These are phyloP conservation scores for Globisporangium paddicum DNA, from an alignment of 352 stramenopile species.

Conservation along the genomic window DNA sequence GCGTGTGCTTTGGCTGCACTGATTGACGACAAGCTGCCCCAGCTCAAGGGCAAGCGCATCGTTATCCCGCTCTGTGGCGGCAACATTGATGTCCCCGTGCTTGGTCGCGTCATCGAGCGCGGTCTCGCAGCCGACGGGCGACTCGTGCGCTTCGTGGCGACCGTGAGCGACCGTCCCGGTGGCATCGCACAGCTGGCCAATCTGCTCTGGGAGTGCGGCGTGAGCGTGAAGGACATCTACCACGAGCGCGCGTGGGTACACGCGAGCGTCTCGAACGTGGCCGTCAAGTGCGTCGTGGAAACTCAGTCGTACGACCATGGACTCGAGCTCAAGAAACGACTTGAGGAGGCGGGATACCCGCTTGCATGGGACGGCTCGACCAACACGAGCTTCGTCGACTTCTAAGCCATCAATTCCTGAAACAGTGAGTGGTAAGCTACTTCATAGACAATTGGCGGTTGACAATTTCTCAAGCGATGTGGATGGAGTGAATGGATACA, in stretches of 20 bases:
- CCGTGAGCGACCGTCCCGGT: constrained; percentile 94
- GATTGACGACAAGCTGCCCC: constrained; percentile 91
- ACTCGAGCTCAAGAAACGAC: constrained; percentile 78
- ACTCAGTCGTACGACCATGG: constrained; percentile 92
- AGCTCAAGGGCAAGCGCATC: constrained; percentile 92
- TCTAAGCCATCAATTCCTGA: not conserved
- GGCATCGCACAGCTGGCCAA: constrained; percentile 92
- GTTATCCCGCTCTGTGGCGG: constrained; percentile 95
- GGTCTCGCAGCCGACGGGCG: constrained; percentile 95
- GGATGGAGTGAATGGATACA: not conserved
- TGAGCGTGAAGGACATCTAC: constrained; percentile 97
- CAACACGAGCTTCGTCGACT: constrained; percentile 22
- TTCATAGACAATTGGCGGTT: not conserved
- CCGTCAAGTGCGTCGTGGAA: constrained; percentile 96
- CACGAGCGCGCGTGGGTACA: constrained; percentile 96
- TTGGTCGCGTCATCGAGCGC: constrained; percentile 95
- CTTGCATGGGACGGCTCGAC: constrained; percentile 69
- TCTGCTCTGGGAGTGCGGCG: constrained; percentile 84
- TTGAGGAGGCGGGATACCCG: constrained; percentile 86
- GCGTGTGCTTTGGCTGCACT: constrained; percentile 92
- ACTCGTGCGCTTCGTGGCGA: constrained; percentile 95
- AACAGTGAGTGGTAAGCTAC: not conserved
- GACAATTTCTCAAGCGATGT: not conserved
- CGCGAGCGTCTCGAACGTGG: constrained; percentile 92
- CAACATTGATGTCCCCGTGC: constrained; percentile 96